A percentile compares a stretch with the other conserved stretches of the same genome.
Evolutionary conservation across 768 basidiomycete genomes (phyloP).

Genomic region (Dentipellis fragilis): DNA sequence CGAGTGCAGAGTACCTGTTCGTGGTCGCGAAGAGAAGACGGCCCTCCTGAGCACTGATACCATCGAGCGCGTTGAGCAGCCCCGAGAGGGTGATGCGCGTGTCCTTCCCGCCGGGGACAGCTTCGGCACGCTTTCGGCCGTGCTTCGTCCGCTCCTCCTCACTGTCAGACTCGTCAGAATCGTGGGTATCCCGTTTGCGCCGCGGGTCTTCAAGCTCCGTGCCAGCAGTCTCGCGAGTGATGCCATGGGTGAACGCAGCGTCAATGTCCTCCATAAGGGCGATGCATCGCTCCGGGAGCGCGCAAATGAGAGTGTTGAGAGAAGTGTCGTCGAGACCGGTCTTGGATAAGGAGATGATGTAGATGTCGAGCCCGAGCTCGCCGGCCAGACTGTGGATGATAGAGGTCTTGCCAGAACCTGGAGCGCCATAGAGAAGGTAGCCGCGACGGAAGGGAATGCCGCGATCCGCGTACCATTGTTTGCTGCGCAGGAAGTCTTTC

Average conservation of each 20-base stretch:
- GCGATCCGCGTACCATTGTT: constrained; percentile 62
- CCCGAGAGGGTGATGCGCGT: constrained; percentile 56
- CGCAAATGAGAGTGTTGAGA: constrained; percentile 47
- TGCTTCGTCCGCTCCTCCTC: constrained; percentile 3
- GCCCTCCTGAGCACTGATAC: constrained; percentile 74
- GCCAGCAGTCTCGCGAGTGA: constrained; percentile 24
- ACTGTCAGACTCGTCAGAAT: constrained; percentile 2
- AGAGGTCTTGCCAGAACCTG: constrained; percentile 73
- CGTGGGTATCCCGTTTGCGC: constrained; percentile 15
- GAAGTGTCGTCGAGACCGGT: constrained; percentile 51
- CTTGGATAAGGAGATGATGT: constrained; percentile 60
- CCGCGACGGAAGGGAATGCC: constrained; percentile 76
- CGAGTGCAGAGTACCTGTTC: constrained; percentile 60
- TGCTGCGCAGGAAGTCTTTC: constrained; percentile 57
- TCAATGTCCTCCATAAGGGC: constrained; percentile 83
- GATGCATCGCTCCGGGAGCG: constrained; percentile 62
- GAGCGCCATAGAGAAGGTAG: constrained; percentile 68
- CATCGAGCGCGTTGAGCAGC: constrained; percentile 71
- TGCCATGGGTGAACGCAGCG: constrained; percentile 49
- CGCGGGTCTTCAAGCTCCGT: constrained; percentile 15
- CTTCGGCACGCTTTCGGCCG: not conserved
- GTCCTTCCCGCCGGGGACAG: not conserved
- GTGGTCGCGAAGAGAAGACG: constrained; percentile 74
- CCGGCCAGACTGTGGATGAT: constrained; percentile 70
- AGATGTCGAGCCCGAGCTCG: constrained; percentile 67